phyloP scores from a whole-genome alignment of 108 stramenopile genomes.

The Nitzschia sp. region DNA sequence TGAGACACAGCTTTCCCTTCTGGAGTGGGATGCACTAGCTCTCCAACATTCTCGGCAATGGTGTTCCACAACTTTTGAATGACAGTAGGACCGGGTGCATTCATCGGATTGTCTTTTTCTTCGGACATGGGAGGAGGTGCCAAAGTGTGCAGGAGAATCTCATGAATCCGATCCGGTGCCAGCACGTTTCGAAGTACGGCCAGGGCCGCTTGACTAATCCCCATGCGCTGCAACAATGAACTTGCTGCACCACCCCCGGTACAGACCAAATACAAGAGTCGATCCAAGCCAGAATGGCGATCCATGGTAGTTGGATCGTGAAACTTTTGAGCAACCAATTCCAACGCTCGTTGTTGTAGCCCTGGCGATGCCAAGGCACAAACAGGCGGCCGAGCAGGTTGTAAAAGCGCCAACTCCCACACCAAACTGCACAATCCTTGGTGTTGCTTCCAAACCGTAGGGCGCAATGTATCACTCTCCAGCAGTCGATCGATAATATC shows the following conservation, averaged over 20 bases:
- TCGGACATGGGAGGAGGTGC: conserved; percentile 58
- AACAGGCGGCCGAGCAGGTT: conserved; percentile 50
- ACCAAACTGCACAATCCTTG: conserved; percentile 38
- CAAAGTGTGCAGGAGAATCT: conserved; percentile 66
- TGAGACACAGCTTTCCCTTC: not conserved
- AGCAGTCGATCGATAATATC: conserved; percentile 54
- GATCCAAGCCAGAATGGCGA: conserved; percentile 50
- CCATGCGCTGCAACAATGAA: conserved; percentile 33
- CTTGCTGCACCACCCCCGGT: conserved; percentile 54
- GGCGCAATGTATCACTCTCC: conserved; percentile 45
- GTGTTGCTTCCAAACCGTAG: conserved; percentile 55
- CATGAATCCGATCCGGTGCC: conserved; percentile 43
- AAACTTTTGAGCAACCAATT: conserved; percentile 50
- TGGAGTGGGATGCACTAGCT: not conserved
- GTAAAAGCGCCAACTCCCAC: conserved; percentile 67
- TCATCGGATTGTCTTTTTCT: conserved; percentile 16
- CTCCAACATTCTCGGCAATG: conserved; percentile 48
- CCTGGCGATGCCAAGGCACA: conserved; percentile 57
- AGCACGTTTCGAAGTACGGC: conserved; percentile 55
- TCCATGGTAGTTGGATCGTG: conserved; percentile 33
- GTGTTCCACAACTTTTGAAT: conserved; percentile 71
- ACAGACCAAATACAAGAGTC: conserved; percentile 69
- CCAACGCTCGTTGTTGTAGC: conserved; percentile 68
- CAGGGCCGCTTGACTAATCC: conserved; percentile 49
- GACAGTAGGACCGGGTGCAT: conserved; percentile 33